phyloP scores from a whole-genome alignment of 23 red algal species.

The Rhodosorus marinus region DNA sequence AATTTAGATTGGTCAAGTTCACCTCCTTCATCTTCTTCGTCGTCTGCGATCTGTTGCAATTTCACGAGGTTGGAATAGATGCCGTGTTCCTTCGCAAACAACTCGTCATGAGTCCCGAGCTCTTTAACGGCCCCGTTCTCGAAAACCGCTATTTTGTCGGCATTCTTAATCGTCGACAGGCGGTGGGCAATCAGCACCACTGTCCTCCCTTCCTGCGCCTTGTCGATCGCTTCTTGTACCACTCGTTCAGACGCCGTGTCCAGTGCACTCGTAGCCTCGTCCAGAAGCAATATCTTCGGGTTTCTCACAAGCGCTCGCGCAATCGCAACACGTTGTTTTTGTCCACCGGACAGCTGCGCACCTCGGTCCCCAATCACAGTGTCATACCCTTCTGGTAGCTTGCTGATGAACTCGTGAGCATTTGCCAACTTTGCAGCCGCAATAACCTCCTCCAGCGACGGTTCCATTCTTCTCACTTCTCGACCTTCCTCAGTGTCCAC shows the following conservation, averaged over 20 bases:
- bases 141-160: constrained; percentile 75
- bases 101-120: constrained; percentile 38
- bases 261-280: constrained; percentile 60
- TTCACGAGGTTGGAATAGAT: constrained; percentile 54
- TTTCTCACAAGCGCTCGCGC: constrained; percentile 70
- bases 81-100: constrained; percentile 26
- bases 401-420: constrained; percentile 62
- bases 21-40: background rate
- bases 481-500: constrained; percentile 4
- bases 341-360: constrained; percentile 59
- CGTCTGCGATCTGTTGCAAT: constrained; percentile 30
- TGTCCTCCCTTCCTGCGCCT: constrained; percentile 40
- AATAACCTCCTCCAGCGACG: constrained; percentile 52
- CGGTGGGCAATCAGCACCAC: constrained; percentile 91
- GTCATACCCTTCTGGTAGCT: constrained; percentile 64
- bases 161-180: constrained; percentile 65
- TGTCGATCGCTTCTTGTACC: constrained; percentile 80
- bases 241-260: constrained; percentile 56
- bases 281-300: constrained; percentile 63
- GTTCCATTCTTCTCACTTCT: constrained; percentile 9
- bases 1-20: background rate
- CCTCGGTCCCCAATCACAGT: constrained; percentile 86
- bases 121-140: constrained; percentile 65
- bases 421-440: constrained; percentile 59
- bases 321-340: constrained; percentile 91